Percentiles rank a stretch among this genome's conserved stretches.
Conservation (phyloP, 805 yeast species). For the Wickerhamiella spandovensis region DNA sequence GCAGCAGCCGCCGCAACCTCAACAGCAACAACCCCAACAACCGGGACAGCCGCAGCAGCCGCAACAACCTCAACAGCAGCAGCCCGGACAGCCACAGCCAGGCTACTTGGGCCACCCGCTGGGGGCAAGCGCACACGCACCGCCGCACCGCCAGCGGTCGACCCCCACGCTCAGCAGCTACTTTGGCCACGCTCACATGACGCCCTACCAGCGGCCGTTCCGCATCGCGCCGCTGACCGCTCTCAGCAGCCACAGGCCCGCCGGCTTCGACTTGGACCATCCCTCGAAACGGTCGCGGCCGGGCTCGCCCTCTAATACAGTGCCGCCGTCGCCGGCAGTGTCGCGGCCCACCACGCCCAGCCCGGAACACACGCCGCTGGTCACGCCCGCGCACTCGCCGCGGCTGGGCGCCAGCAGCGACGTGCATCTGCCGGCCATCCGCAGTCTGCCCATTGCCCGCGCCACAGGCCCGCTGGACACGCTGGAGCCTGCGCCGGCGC, state of each 20-base stretch:
- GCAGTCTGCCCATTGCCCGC: conserved; percentile 22
- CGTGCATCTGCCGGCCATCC: conserved; percentile 27
- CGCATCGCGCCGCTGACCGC: conserved; percentile 22
- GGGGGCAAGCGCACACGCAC: conserved; percentile 3
- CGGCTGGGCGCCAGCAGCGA: conserved; percentile 26
- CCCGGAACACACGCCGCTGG: conserved; percentile 32
- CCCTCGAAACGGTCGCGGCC: conserved; percentile 29
- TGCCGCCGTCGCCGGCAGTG: conserved; percentile 30
- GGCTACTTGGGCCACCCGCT: not conserved
- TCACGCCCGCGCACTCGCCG: conserved; percentile 34
- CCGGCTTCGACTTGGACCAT: conserved; percentile 16
- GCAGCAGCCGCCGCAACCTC: not conserved
- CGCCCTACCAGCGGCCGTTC: conserved; percentile 20
- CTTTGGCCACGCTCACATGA: conserved; percentile 14
- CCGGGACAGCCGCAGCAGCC: not conserved
- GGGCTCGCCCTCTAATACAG: conserved; percentile 30
- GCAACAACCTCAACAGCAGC: not conserved
- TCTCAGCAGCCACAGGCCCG: conserved; percentile 15
- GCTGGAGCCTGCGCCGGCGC: conserved; percentile 8
- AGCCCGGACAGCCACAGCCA: not conserved
- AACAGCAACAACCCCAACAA: not conserved
- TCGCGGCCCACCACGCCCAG: conserved; percentile 28
- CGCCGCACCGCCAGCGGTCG: conserved; percentile 16
- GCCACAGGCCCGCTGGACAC: conserved; percentile 2
- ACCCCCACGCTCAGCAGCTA: conserved; percentile 16